Conservation (phyloP, 805 yeast species). For the Pichia californica region DNA sequence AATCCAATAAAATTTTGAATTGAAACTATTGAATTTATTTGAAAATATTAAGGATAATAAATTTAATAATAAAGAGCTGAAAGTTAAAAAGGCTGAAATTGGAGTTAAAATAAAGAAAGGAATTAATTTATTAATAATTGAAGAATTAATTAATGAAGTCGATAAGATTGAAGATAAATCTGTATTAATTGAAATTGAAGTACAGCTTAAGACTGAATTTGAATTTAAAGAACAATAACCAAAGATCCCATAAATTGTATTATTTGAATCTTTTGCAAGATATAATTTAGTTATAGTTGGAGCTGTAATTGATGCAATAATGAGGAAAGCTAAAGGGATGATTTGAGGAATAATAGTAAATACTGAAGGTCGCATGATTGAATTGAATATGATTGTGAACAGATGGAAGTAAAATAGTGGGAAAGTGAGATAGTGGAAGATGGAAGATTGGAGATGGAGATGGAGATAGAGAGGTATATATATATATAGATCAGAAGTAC, state of each 20-base stretch:
- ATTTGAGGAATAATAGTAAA: constrained; percentile 38
- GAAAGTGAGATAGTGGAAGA: neutral
- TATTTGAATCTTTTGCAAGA: constrained; percentile 40
- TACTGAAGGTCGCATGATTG: constrained; percentile 15
- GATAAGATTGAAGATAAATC: neutral
- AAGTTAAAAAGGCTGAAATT: constrained; percentile 57
- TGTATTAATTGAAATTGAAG: constrained; percentile 30
- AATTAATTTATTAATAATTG: constrained; percentile 44
- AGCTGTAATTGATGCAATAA: constrained; percentile 54
- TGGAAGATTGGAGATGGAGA: too few relatives aligned
- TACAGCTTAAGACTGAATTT: constrained; percentile 12
- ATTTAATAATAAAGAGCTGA: constrained; percentile 37
- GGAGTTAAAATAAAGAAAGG: constrained; percentile 56
- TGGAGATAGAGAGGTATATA: too few relatives aligned
- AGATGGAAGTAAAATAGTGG: neutral
- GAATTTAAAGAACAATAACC: constrained; percentile 46
- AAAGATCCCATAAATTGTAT: constrained; percentile 51
- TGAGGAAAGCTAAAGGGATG: constrained; percentile 54
- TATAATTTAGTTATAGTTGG: constrained; percentile 49
- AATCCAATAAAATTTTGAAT: constrained; percentile 29
- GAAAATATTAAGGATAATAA: constrained; percentile 21
- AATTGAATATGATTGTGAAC: neutral
- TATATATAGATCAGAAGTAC: too few relatives aligned
- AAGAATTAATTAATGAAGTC: neutral
- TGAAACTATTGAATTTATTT: neutral